Percentiles rank a stretch among this genome's conserved stretches.
Evolutionary conservation across 306 rosid species (phyloP).

Genomic region (Gillenia trifoliata): DNA sequence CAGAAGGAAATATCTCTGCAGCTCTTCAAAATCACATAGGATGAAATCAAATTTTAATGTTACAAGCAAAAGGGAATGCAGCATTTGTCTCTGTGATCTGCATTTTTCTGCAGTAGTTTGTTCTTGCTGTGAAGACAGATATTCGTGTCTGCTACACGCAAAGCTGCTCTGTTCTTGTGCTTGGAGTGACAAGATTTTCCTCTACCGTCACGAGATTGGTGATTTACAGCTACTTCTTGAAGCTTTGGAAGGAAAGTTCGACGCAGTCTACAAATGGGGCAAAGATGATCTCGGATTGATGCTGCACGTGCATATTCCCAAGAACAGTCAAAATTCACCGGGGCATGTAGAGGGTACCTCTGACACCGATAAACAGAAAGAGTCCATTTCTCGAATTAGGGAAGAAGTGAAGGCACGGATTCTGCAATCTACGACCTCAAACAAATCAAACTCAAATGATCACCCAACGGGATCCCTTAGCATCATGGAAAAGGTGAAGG

Average conservation of each 20-base stretch:
- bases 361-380: slow-evolving; percentile 14
- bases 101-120: slow-evolving; percentile 74
- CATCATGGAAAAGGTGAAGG: slow-evolving; percentile 13
- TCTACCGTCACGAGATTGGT: slow-evolving; percentile 52
- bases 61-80: slow-evolving; percentile 61
- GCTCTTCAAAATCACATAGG: slow-evolving; percentile 33
- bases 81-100: slow-evolving; percentile 62
- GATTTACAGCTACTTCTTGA: slow-evolving; percentile 61
- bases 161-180: slow-evolving; percentile 74
- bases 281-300: slow-evolving; percentile 60
- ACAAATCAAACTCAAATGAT: slow-evolving; percentile 18
- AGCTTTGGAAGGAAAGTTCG: slow-evolving; percentile 75
- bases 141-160: slow-evolving; percentile 72
- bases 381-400: slow-evolving; percentile 13
- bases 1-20: slow-evolving; percentile 57
- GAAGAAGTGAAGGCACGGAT: slow-evolving; percentile 33
- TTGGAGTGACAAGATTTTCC: slow-evolving; percentile 53
- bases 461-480: neutral
- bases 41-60: slow-evolving; percentile 48
- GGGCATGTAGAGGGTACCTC: slow-evolving; percentile 4
- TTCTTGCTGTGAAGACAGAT: slow-evolving; percentile 55
- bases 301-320: slow-evolving; percentile 28
- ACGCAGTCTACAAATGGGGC: slow-evolving; percentile 65
- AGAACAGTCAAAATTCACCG: slow-evolving; percentile 25
- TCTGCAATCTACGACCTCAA: slow-evolving; percentile 18